Evolutionary conservation across 202 grass and related monocot species (phyloP).

Genomic region (Schoenoplectus triqueter): DNA sequence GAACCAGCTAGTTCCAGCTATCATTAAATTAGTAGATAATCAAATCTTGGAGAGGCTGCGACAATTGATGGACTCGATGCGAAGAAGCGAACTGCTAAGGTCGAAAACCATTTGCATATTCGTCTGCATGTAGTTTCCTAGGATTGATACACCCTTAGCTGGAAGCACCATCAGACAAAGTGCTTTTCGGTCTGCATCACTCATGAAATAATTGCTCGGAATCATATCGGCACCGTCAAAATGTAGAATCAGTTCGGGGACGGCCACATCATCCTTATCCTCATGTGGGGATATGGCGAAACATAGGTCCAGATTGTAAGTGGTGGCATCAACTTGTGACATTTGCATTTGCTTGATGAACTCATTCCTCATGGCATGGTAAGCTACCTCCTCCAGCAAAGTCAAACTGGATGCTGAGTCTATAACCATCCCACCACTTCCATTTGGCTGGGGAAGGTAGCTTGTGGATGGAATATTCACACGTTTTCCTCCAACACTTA

Average conservation of each 20-base stretch:
- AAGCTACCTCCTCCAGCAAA: slow-evolving; percentile 25
- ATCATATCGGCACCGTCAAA: not conserved
- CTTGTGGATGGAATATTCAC: not conserved
- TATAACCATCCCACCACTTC: slow-evolving; percentile 41
- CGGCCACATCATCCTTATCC: not conserved
- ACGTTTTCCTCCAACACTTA: slow-evolving; percentile 27
- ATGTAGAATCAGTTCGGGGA: not conserved
- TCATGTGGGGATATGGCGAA: not conserved
- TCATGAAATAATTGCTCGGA: not conserved
- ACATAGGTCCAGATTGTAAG: slow-evolving; percentile 12
- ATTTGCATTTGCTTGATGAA: not conserved
- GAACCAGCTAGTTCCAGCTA: too few species aligned
- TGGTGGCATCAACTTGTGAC: not conserved
- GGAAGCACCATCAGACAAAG: not conserved
- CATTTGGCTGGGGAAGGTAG: slow-evolving; percentile 31
- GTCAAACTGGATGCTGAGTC: slow-evolving; percentile 24
- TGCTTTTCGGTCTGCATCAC: not conserved
- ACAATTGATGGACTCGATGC: not conserved
- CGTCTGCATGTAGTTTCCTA: not conserved
- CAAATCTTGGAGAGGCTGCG: not conserved
- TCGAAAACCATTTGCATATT: not conserved
- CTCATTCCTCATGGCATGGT: slow-evolving; percentile 1
- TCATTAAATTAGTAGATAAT: not conserved
- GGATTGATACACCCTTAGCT: not conserved
- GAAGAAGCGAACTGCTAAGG: not conserved